Percentiles rank a stretch among this genome's conserved stretches.
Evolutionary conservation across 2,329 filamentous ascomycete genomes (phyloP).

Genomic region (Xylariaceae sp.): DNA sequence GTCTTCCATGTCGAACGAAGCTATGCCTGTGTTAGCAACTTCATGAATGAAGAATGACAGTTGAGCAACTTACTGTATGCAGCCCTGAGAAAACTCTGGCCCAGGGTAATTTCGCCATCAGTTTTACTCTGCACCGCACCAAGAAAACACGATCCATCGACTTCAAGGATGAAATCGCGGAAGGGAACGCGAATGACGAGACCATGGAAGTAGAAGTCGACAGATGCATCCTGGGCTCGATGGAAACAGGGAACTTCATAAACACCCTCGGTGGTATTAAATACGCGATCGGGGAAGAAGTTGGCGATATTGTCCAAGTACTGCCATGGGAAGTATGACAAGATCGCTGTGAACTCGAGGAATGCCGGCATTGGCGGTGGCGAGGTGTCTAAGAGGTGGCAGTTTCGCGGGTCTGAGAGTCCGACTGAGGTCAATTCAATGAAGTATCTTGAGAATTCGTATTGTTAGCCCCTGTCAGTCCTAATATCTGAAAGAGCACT

Average conservation of each 20-base stretch:
- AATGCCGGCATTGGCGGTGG: slow-evolving; percentile 5
- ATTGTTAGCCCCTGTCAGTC: too few relatives aligned
- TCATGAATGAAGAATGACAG: background rate
- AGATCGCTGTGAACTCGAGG: slow-evolving; percentile 14
- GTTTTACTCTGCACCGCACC: background rate
- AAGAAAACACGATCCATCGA: slow-evolving; percentile 13
- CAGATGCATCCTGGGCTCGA: slow-evolving; percentile 14
- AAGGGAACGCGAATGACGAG: slow-evolving; percentile 17
- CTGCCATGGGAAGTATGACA: slow-evolving; percentile 13
- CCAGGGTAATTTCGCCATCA: slow-evolving; percentile 11
- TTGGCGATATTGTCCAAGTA: slow-evolving; percentile 4
- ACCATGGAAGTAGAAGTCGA: slow-evolving; percentile 19
- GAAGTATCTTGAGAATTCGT: slow-evolving; percentile 12
- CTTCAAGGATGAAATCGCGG: slow-evolving; percentile 19
- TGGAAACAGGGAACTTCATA: slow-evolving; percentile 19
- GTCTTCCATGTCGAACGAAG: slow-evolving; percentile 20
- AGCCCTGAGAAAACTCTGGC: slow-evolving; percentile 18
- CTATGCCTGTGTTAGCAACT: slow-evolving; percentile 9
- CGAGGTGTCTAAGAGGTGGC: background rate
- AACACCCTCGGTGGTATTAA: slow-evolving; percentile 6
- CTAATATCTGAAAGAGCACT: too few relatives aligned
- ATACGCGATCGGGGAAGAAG: slow-evolving; percentile 13
- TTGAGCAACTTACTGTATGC: slow-evolving; percentile 18
- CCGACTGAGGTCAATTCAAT: slow-evolving; percentile 15
- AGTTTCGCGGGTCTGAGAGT: slow-evolving; percentile 14